Conservation (phyloP, 2,329 filamentous ascomycete genomes). For the Aspergillus ochraceus region DNA sequence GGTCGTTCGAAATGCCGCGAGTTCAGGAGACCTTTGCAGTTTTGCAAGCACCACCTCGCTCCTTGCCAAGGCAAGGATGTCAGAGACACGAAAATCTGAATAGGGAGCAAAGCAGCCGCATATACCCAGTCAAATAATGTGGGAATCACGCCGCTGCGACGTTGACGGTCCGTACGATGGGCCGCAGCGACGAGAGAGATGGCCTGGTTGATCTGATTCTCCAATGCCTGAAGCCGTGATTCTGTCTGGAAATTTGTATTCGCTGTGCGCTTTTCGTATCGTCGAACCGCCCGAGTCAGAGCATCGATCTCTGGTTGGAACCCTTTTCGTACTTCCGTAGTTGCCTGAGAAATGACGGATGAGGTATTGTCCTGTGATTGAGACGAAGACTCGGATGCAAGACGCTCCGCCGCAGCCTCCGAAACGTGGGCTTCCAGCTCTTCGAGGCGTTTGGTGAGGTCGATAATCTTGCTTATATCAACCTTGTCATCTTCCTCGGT, state of each 20-base stretch:
- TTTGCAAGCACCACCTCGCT: constrained; percentile 18
- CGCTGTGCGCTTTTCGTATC: constrained; percentile 86
- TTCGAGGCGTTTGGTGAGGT: constrained; percentile 66
- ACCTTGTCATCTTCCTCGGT: constrained; percentile 33
- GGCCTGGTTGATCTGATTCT: constrained; percentile 71
- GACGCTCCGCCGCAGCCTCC: constrained; percentile 32
- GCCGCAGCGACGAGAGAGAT: constrained; percentile 78
- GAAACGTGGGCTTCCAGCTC: constrained; percentile 64
- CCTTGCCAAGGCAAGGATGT: constrained; percentile 32
- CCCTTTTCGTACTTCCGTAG: constrained; percentile 60
- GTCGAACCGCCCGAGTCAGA: constrained; percentile 80
- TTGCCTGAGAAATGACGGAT: constrained; percentile 41
- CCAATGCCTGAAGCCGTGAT: constrained; percentile 69
- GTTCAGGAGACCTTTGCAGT: constrained; percentile 6
- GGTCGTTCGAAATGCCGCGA: constrained; percentile 1
- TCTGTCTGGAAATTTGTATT: constrained; percentile 75
- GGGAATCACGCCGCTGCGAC: constrained; percentile 26
- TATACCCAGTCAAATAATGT: constrained; percentile 38
- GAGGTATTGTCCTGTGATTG: constrained; percentile 40
- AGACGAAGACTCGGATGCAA: constrained; percentile 11
- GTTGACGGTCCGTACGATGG: constrained; percentile 29
- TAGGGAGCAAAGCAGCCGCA: constrained; percentile 36
- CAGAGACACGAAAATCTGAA: constrained; percentile 32
- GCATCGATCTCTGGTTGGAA: constrained; percentile 84
- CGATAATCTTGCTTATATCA: constrained; percentile 45